Base-by-base conservation (phyloP, 352 stramenopile genomes). In the Pseudoperonospora humuli region DNA sequence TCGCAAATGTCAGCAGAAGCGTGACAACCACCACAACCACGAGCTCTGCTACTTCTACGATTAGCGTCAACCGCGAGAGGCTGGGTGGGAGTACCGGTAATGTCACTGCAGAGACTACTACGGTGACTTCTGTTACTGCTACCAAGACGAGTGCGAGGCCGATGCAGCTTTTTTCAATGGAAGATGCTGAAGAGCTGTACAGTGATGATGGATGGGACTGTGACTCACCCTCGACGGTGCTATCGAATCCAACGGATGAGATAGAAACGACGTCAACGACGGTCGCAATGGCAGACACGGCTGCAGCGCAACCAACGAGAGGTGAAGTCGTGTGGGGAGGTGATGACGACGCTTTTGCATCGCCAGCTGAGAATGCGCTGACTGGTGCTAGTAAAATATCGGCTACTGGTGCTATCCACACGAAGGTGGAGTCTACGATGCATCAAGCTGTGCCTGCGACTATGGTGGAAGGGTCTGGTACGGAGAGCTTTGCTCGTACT, bases 151-250 rank as follows among this genome's bases (percentile, higher is more conserved):
- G 15, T 27, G 36, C 18, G 15, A 35, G 20, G 45, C 51, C 61
- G 40, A 65, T 42, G 37, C 38, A 86, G 36, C 53, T 91, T 17
- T 86, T 91, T 40, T 82, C 73, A 11, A 91, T 91, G 71, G 76
- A 87, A 27, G 70, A 83, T 20, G 32, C 58, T 7, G 63, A 69
- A n/a, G 75, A 88, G 26, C 45, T 74, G 20, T 81, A 85, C 27
- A 78, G 58, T 44, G 72, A 86, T 35, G 78, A 91, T 26, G 75
- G 67, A 2, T 91, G 78, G 78, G 64, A 75, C 4, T 72, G 66
- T 21, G 75, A 86, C 49, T 91, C 75, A 28, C 78, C 70, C 5
- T 82, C 78, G 15, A 62, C 65, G 3, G 75, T 90, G 48, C 57
- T 90, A 10, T 82, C 69, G 9, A 63, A 65, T 10, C 50, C 66